phyloP scores from a whole-genome alignment of 345 rosid genomes.

The Citrus sinensis region DNA sequence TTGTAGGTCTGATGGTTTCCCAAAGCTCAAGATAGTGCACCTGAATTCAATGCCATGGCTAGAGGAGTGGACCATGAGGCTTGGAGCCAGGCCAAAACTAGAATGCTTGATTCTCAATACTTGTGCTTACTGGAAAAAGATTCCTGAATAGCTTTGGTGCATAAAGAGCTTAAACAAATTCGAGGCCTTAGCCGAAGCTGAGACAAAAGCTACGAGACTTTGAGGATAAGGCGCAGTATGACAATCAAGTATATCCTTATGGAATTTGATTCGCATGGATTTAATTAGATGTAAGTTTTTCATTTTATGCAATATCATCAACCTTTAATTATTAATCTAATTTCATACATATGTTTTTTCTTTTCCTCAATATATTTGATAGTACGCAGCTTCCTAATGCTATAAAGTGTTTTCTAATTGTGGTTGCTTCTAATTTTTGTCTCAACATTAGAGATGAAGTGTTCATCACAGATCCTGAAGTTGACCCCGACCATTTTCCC shows the following conservation, averaged over 20 bases:
- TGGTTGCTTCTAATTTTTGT: too few relatives aligned
- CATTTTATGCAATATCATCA: too few relatives aligned
- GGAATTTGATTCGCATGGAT: neutral
- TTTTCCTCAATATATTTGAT: too few relatives aligned
- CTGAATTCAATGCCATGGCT: slow-evolving; percentile 5
- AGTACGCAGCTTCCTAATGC: too few relatives aligned
- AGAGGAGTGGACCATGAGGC: neutral
- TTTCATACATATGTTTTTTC: too few relatives aligned
- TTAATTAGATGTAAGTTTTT: neutral
- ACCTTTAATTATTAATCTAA: too few relatives aligned
- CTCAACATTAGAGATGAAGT: too few relatives aligned
- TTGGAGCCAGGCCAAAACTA: neutral
- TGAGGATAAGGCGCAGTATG: neutral
- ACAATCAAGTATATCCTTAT: neutral
- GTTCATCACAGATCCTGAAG: too few relatives aligned
- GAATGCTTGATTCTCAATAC: neutral
- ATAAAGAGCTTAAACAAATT: neutral
- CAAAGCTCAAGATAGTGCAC: neutral
- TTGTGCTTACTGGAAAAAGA: neutral
- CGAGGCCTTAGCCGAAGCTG: neutral
- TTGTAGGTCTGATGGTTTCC: neutral
- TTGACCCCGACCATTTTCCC: too few relatives aligned
- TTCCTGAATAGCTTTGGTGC: neutral
- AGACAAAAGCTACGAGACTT: neutral
- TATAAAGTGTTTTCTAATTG: too few relatives aligned